A percentile compares a stretch with the other conserved stretches of the same genome.
phyloP scores from a whole-genome alignment of 805 yeast species.

The Cyberlindnera misumaiensis region DNA sequence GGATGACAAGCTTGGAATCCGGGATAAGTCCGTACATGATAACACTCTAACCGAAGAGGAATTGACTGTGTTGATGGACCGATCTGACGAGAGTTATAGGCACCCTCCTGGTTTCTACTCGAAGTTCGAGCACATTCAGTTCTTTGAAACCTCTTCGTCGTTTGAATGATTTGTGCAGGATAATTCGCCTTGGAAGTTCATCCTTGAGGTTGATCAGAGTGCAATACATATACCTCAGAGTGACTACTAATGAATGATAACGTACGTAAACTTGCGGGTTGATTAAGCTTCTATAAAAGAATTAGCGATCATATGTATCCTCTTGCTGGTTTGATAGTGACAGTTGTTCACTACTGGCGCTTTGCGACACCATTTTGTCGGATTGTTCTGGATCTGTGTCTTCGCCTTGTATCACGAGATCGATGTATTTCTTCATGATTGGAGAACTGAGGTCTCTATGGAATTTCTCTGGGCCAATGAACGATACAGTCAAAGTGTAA shows the following conservation, averaged over 20 bases:
- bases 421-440: slow-evolving; percentile 24
- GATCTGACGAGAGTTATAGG: slow-evolving; percentile 37
- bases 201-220: no score
- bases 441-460: slow-evolving; percentile 31
- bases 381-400: slow-evolving; percentile 3
- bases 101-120: slow-evolving; percentile 18
- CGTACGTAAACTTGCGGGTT: no score
- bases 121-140: slow-evolving; percentile 28
- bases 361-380: no score
- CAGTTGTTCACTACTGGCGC: no score
- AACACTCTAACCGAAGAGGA: slow-evolving; percentile 29
- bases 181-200: no score
- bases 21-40: slow-evolving; percentile 23
- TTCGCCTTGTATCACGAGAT: slow-evolving; percentile 17
- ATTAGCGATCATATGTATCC: no score
- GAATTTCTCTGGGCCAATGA: slow-evolving; percentile 54
- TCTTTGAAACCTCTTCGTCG: slow-evolving; percentile 31
- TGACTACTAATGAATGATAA: no score
- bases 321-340: no score
- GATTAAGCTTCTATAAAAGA: no score
- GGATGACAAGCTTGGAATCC: slow-evolving; percentile 27
- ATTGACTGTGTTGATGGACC: slow-evolving; percentile 41
- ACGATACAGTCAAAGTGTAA: slow-evolving; percentile 37
- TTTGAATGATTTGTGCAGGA: not conserved
- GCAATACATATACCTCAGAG: no score